phyloP scores from a whole-genome alignment of 768 basidiomycete species.

The Strobilomyces echinocephalus region DNA sequence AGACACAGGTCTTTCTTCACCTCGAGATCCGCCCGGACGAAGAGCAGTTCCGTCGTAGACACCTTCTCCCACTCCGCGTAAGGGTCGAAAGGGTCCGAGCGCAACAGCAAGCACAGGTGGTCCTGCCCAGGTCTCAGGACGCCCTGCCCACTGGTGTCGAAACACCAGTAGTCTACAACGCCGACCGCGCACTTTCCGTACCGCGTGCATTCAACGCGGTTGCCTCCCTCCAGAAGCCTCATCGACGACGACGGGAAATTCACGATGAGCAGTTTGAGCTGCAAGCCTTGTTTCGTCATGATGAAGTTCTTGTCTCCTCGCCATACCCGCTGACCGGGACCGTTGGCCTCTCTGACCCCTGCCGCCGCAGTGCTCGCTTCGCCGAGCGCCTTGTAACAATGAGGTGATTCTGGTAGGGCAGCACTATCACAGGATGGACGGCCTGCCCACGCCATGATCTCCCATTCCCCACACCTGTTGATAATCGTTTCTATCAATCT shows the following conservation, averaged over 20 bases:
- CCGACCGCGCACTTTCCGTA: slow-evolving; percentile 23
- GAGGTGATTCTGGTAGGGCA: slow-evolving; percentile 30
- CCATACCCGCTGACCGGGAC: slow-evolving; percentile 9
- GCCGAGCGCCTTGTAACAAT: slow-evolving; percentile 24
- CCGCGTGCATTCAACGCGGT: slow-evolving; percentile 9
- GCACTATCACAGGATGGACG: slow-evolving; percentile 23
- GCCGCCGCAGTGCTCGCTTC: not conserved
- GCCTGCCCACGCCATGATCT: slow-evolving; percentile 32
- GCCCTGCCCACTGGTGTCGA: slow-evolving; percentile 25
- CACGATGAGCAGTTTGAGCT: slow-evolving; percentile 23
- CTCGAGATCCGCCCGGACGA: slow-evolving; percentile 17
- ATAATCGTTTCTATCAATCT: slow-evolving; percentile 29
- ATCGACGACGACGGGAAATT: slow-evolving; percentile 17
- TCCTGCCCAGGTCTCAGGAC: slow-evolving; percentile 22
- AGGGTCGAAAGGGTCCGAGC: slow-evolving; percentile 28
- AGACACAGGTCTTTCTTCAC: slow-evolving; percentile 11
- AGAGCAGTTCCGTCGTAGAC: slow-evolving; percentile 25
- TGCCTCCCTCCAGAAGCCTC: slow-evolving; percentile 17
- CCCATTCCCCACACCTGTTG: slow-evolving; percentile 27
- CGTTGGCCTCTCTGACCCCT: not conserved
- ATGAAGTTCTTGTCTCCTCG: slow-evolving; percentile 26
- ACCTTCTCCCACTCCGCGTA: slow-evolving; percentile 26
- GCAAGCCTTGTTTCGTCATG: slow-evolving; percentile 32
- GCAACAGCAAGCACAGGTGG: slow-evolving; percentile 27
- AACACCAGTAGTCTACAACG: slow-evolving; percentile 31